Evolutionary conservation across 371 early-diverging fungal species (phyloP).

Genomic region (Apophysomyces sp.): DNA sequence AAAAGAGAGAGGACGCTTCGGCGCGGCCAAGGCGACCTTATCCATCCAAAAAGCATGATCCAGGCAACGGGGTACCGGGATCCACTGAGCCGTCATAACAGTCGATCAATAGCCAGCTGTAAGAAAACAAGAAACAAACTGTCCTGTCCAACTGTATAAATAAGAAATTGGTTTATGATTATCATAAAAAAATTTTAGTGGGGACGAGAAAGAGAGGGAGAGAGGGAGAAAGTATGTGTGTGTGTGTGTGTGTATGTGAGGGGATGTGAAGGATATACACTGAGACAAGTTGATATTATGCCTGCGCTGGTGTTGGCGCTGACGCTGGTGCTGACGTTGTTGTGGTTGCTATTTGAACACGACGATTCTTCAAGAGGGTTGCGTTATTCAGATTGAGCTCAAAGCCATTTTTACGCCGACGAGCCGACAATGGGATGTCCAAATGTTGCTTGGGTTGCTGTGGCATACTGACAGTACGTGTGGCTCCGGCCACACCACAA

Average conservation of each 20-base stretch:
- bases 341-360: not conserved
- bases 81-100: too few species aligned
- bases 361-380: conserved; percentile 48
- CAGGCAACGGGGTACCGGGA: too few species aligned
- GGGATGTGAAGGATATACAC: not conserved
- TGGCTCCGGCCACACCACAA: not conserved
- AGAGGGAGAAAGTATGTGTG: too few species aligned
- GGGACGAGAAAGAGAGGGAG: not conserved
- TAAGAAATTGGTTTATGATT: too few species aligned
- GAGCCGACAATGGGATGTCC: not conserved
- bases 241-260: not conserved
- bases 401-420: conserved; percentile 27
- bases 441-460: not conserved
- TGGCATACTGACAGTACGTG: not conserved
- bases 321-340: not conserved
- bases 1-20: too few species aligned
- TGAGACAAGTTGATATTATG: not conserved
- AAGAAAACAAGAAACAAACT: too few species aligned
- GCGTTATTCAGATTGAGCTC: conserved; percentile 46
- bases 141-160: too few species aligned
- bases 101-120: too few species aligned
- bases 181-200: not conserved
- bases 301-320: too few species aligned
- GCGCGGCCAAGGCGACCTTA: too few species aligned
- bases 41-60: too few species aligned